Conservation (phyloP, 2,329 filamentous ascomycete genomes). For the Colletotrichum tabaci region DNA sequence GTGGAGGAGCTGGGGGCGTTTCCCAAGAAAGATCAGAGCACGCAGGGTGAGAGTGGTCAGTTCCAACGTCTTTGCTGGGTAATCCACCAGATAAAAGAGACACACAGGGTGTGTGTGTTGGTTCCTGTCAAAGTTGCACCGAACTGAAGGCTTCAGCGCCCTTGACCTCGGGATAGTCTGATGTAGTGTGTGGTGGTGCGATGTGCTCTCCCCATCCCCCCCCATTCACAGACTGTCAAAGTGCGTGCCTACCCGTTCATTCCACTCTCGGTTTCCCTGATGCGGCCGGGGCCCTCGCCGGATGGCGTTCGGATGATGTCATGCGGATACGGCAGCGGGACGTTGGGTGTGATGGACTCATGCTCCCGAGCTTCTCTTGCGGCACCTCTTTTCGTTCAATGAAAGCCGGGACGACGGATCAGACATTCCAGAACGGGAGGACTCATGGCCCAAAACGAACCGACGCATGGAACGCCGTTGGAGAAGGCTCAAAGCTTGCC, state of each 20-base stretch:
- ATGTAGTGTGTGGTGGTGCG: background rate
- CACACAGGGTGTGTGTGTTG: too few relatives aligned
- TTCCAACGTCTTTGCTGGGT: background rate
- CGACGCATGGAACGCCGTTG: constrained; percentile 9
- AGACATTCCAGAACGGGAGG: constrained; percentile 13
- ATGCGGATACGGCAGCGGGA: constrained; percentile 32
- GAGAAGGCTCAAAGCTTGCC: constrained; percentile 31
- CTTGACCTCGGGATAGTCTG: constrained; percentile 21
- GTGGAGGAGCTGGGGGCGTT: background rate
- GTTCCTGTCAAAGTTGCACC: background rate
- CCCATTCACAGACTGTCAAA: background rate
- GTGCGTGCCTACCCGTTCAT: background rate
- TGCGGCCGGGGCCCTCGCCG: background rate
- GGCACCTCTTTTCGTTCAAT: constrained; percentile 1
- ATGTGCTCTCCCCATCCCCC: background rate
- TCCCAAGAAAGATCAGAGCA: constrained; percentile 4
- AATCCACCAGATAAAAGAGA: background rate
- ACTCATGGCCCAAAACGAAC: background rate
- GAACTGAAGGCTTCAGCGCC: constrained; percentile 1
- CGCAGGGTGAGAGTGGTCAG: background rate
- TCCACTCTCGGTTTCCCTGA: background rate
- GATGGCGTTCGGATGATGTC: constrained; percentile 42
- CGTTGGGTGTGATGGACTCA: constrained; percentile 1
- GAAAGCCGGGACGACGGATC: constrained; percentile 8
- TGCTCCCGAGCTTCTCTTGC: background rate